These are phyloP conservation scores for Aspergillus hortae DNA, from an alignment of 2,329 filamentous ascomycete species.

Conservation along the genomic window DNA sequence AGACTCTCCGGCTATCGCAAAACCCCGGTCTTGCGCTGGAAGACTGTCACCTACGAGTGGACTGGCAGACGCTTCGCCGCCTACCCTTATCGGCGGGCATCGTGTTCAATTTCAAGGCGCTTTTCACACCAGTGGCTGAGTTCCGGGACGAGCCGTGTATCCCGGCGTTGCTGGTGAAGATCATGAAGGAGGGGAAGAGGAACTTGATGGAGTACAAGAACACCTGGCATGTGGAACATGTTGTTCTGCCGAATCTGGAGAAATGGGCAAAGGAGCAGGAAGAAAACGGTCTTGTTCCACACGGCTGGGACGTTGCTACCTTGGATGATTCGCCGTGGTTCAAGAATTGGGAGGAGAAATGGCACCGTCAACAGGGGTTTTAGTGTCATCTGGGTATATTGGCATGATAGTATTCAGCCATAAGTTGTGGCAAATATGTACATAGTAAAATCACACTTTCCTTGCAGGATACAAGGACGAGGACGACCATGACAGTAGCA, in stretches of 20 bases:
- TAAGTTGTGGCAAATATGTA: too few species aligned
- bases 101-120: constrained; percentile 83
- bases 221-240: constrained; percentile 75
- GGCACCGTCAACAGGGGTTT: constrained; percentile 63
- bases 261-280: constrained; percentile 65
- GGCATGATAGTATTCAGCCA: too few species aligned
- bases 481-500: too few species aligned
- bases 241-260: constrained; percentile 63
- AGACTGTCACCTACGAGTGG: constrained; percentile 68
- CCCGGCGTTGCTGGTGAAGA: constrained; percentile 63
- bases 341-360: constrained; percentile 72
- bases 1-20: constrained; percentile 57
- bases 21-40: constrained; percentile 53
- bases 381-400: constrained; percentile 21
- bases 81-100: constrained; percentile 71
- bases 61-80: constrained; percentile 83
- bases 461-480: too few species aligned
- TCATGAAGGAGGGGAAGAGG: constrained; percentile 68
- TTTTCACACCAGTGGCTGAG: constrained; percentile 71
- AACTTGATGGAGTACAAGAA: constrained; percentile 74
- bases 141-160: constrained; percentile 70
- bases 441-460: too few species aligned
- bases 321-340: constrained; percentile 74
- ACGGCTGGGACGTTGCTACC: constrained; percentile 65
- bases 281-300: constrained; percentile 56